Conservation (phyloP, 2,329 filamentous ascomycete genomes). For the Ascochyta clinopodiicola region DNA sequence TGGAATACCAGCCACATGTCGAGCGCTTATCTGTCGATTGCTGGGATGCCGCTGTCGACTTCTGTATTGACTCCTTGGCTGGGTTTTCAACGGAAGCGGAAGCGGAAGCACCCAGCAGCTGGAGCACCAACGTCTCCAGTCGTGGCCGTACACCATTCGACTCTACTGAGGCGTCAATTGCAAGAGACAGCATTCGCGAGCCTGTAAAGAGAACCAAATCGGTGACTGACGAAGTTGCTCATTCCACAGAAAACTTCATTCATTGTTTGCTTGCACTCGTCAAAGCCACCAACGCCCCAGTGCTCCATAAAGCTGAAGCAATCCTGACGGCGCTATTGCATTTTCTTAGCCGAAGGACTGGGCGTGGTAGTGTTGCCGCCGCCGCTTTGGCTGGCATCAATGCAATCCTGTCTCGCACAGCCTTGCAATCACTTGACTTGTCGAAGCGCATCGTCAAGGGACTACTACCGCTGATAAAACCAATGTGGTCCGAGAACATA, state of each 20-base stretch:
- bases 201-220: conserved; percentile 25
- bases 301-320: conserved; percentile 62
- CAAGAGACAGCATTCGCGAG: conserved; percentile 35
- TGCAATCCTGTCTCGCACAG: conserved; percentile 67
- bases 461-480: conserved; percentile 73
- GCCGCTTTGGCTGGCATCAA: conserved; percentile 80
- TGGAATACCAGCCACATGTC: conserved; percentile 76
- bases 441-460: conserved; percentile 66
- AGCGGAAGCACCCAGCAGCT: conserved; percentile 33
- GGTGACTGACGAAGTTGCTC: conserved; percentile 30
- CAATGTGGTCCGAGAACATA: conserved; percentile 71
- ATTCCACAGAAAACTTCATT: conserved; percentile 53
- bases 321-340: conserved; percentile 65
- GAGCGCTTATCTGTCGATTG: conserved; percentile 75
- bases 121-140: conserved; percentile 38
- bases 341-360: conserved; percentile 68
- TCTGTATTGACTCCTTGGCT: conserved; percentile 71
- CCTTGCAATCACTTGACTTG: conserved; percentile 72
- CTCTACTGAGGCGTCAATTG: conserved; percentile 31
- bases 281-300: conserved; percentile 70
- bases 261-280: conserved; percentile 71
- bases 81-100: conserved; percentile 35
- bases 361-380: conserved; percentile 71
- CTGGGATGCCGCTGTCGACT: conserved; percentile 74
- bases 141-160: conserved; percentile 43